Evolutionary conservation across 176 grass and related monocot genomes (phyloP).

Genomic region (Phyllostachys edulis): DNA sequence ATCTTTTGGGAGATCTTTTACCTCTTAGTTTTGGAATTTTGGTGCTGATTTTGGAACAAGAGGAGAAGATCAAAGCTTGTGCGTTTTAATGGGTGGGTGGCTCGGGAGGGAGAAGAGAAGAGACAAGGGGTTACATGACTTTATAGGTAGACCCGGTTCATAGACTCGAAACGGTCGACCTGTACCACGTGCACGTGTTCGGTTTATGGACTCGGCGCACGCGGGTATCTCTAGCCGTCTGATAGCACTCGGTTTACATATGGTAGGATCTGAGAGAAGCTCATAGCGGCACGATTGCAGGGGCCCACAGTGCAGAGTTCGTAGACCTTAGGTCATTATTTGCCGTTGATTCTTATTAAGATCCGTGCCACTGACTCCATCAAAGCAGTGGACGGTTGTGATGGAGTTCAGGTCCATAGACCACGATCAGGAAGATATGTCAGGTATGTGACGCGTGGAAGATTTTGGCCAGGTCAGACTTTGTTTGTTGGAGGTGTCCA

Average conservation of each 20-base stretch:
- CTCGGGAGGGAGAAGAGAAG: slow-evolving; percentile 22
- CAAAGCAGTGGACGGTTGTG: background rate
- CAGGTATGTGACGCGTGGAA: slow-evolving; percentile 23
- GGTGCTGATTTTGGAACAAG: slow-evolving; percentile 33
- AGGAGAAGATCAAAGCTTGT: slow-evolving; percentile 8
- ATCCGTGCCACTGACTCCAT: background rate
- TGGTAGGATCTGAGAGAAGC: slow-evolving; percentile 17
- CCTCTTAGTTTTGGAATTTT: slow-evolving; percentile 21
- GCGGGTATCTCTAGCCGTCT: background rate
- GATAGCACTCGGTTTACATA: background rate
- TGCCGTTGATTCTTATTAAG: background rate
- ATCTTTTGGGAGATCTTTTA: background rate
- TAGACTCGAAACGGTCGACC: background rate
- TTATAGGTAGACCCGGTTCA: slow-evolving; percentile 14
- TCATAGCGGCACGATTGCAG: background rate
- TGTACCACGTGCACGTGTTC: background rate
- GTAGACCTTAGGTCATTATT: background rate
- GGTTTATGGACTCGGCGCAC: slow-evolving; percentile 22
- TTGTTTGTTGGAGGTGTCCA: slow-evolving; percentile 20
- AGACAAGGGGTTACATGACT: background rate
- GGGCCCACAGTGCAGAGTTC: background rate
- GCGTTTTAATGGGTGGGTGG: slow-evolving; percentile 36
- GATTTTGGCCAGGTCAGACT: slow-evolving; percentile 41
- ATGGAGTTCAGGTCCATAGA: background rate
- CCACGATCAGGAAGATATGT: background rate